Percentiles rank a stretch among this genome's conserved stretches.
These are phyloP conservation scores for Cystofilobasidium capitatum DNA, from an alignment of 768 basidiomycete species.

Conservation along the genomic window DNA sequence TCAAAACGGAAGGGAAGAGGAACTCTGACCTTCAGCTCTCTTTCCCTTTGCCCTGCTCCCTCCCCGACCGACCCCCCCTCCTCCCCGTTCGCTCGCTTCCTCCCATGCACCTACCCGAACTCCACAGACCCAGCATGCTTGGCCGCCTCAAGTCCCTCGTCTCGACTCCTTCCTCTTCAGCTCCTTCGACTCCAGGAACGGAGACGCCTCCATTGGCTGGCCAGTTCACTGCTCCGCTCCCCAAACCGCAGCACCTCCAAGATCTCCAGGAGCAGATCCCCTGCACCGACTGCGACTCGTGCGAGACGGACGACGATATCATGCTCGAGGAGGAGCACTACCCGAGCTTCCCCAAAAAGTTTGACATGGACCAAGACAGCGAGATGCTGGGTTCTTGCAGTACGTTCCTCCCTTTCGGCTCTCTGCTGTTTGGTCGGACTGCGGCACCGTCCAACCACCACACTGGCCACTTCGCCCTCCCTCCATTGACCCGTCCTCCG, in stretches of 20 bases:
- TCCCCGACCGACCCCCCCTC: too few species aligned
- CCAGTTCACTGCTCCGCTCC: neutral
- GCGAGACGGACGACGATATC: neutral
- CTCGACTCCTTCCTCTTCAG: neutral
- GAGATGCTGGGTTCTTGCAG: constrained; percentile 79
- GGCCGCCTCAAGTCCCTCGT: neutral
- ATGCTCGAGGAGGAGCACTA: constrained; percentile 1
- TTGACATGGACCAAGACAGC: constrained; percentile 67
- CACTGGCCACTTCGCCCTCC: neutral
- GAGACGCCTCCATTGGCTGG: neutral
- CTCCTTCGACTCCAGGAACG: neutral
- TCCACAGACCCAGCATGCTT: neutral
- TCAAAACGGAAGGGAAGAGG: too few species aligned
- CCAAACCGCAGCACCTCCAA: neutral
- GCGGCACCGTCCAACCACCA: neutral
- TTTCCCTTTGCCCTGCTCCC: too few species aligned
- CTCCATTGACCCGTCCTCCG: neutral
- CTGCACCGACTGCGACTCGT: neutral
- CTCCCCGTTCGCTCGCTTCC: neutral
- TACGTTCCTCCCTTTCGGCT: constrained; percentile 34
- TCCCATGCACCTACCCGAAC: neutral
- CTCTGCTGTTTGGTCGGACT: constrained; percentile 10
- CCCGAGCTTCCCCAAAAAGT: constrained; percentile 57
- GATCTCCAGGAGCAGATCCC: constrained; percentile 9
- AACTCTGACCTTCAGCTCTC: too few species aligned